Conservation (phyloP, 2,329 filamentous ascomycete species). For the Lasiodiplodia sp. region DNA sequence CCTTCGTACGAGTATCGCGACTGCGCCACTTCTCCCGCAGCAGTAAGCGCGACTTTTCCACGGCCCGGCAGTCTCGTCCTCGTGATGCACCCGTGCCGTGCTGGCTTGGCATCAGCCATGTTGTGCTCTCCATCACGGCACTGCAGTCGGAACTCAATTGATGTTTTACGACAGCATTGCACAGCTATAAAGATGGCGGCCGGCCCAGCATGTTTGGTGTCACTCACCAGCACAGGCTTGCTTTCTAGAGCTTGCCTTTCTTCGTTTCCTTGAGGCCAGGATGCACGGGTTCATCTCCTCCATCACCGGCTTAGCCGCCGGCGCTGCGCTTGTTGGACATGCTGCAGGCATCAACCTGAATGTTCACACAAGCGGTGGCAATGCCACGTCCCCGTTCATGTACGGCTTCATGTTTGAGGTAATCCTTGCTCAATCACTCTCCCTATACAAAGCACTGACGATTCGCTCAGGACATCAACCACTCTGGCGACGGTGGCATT, state of each 20-base stretch:
- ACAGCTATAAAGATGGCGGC: not conserved
- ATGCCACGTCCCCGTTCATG: slow-evolving; percentile 48
- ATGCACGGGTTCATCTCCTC: not conserved
- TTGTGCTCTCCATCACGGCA: not conserved
- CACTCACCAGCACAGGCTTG: not conserved
- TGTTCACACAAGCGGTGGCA: slow-evolving; percentile 44
- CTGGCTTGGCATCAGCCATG: not conserved
- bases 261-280: not conserved
- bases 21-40: not conserved
- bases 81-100: not conserved
- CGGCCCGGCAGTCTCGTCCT: not conserved
- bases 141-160: not conserved
- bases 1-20: not conserved
- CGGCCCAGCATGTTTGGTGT: too few relatives aligned
- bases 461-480: slow-evolving; percentile 28
- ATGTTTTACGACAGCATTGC: not conserved
- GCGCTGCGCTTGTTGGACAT: not conserved
- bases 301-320: not conserved
- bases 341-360: slow-evolving; percentile 32
- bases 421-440: not conserved
- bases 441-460: not conserved
- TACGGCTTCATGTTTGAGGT: slow-evolving; percentile 56
- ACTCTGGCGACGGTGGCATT: slow-evolving; percentile 30
- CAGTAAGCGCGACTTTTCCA: not conserved
- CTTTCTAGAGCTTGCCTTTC: not conserved